A percentile compares a stretch with the other conserved stretches of the same genome.
phyloP scores from a whole-genome alignment of 192 early-diverging fungal species.

The Backusella sp. region DNA sequence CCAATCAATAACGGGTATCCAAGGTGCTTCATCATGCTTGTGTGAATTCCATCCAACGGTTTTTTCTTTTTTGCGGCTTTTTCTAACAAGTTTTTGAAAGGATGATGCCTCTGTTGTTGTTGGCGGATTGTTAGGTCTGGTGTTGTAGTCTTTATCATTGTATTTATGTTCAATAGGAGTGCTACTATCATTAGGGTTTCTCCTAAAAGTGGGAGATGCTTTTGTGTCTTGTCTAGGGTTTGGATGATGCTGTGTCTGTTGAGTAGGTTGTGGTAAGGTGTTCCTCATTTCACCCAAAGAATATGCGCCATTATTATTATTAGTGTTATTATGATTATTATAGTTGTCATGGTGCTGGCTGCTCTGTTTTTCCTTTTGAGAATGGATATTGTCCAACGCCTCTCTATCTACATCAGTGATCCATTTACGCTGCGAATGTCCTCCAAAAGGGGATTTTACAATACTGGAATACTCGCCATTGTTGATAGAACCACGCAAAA shows the following conservation, averaged over 20 bases:
- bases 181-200: slow-evolving; percentile 6
- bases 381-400: neutral
- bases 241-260: neutral
- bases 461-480: slow-evolving; percentile 15
- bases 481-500: slow-evolving; percentile 19
- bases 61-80: neutral
- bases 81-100: neutral
- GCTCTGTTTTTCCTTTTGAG: neutral
- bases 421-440: slow-evolving; percentile 6
- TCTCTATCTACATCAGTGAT: neutral
- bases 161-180: neutral
- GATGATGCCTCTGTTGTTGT: neutral
- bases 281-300: neutral
- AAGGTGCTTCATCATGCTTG: slow-evolving; percentile 22
- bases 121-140: no score
- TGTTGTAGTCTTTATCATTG: no score
- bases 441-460: slow-evolving; percentile 17
- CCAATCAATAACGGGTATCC: slow-evolving; percentile 27
- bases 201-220: neutral
- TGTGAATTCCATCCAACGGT: slow-evolving; percentile 30
- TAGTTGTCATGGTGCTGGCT: neutral
- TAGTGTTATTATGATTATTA: neutral
- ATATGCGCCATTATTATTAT: neutral
- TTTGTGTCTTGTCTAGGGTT: neutral
- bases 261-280: neutral